Conservation (phyloP, 441 rosid species). For the Gossypium aridum region DNA sequence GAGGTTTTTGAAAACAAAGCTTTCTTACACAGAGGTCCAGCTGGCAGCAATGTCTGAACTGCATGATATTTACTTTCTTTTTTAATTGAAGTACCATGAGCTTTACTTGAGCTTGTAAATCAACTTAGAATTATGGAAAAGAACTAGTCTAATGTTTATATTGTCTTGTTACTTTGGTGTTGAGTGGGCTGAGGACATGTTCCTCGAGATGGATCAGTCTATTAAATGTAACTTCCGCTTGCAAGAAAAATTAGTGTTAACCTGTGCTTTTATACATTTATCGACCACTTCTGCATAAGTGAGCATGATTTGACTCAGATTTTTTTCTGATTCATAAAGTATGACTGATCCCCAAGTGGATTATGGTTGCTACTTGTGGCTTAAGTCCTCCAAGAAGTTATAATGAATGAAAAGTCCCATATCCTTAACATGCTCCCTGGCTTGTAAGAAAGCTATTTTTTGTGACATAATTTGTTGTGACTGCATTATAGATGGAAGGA, state of each 20-base stretch:
- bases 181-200: not conserved
- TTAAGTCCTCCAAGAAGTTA: not conserved
- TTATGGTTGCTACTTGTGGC: not conserved
- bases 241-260: not conserved
- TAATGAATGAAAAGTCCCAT: not conserved
- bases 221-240: not conserved
- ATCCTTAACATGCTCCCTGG: not conserved
- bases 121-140: not conserved
- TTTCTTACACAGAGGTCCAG: not conserved
- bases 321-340: not conserved
- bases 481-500: slow-evolving; percentile 1
- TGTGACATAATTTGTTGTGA: not conserved
- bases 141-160: not conserved
- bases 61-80: not conserved
- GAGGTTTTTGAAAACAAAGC: not conserved
- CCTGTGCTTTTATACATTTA: not conserved
- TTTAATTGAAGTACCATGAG: not conserved
- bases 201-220: not conserved
- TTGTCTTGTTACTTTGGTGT: not conserved
- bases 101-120: not conserved
- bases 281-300: not conserved
- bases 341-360: not conserved
- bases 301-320: not conserved
- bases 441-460: not conserved
- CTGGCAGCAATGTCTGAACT: not conserved